Evolutionary conservation across 176 grass and related monocot species (phyloP), one percentile per base, ranked within the genome.

Genomic region (Juncus effusus): DNA sequence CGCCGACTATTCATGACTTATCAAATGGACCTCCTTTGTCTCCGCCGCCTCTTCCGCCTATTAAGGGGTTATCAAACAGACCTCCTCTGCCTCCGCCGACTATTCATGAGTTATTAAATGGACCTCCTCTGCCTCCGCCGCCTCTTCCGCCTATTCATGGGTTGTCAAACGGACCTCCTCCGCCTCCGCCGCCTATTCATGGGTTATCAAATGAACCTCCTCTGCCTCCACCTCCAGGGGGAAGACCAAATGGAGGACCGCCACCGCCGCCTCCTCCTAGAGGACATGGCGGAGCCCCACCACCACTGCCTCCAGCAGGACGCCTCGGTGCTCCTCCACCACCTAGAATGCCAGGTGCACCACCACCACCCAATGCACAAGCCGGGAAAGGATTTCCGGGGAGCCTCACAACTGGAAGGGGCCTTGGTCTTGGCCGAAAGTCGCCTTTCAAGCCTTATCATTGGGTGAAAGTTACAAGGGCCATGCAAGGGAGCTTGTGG

Each of bases 401-500:
- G 16, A 72, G 77, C 50, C 78, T 89, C 72, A 76, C 74, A 14
- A 54, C 81, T 42, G 87, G 79, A 83, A 88, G 85, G 61, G 87
- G 92, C 13, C 77, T 56, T 65, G 83, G 85, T 45, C 78, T 90
- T 73, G 44, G 74, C 50, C 81, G 87, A 35, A 91, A 54, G 49
- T 88, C 92, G 73, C 76, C 92, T 62, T 74, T 96, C 64, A 96
- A 96, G 77, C 92, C 92, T 67, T 75, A 91, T 10, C 87, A 96
- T 55, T 96, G 92, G 92, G 84, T 82, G 19, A 96, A 91, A 81
- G 87, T 96, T 72, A 88, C 87, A 76, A 91, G 79, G 78, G 79
- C 84, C 72, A 91, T 91, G 84, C 81, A 86, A 58, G 87, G 92
- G 65, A 96, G 84, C 60, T 88, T 96, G 65, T 96, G 92, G 92